Evolutionary conservation across 179 eudicot genomes (phyloP).

Genomic region (Vitellaria paradoxa): DNA sequence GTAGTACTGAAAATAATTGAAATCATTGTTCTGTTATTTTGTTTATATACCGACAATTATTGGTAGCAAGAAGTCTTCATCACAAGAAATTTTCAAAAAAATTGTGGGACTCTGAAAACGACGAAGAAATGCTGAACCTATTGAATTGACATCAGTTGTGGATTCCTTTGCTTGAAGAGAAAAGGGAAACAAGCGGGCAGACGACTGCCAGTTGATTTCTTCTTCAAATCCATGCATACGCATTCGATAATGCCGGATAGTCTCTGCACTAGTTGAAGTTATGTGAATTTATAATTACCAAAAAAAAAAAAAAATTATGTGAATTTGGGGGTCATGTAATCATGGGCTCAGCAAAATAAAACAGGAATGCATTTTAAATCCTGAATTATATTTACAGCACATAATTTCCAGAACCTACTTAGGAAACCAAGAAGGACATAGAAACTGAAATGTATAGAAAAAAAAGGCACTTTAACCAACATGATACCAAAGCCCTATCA

Average conservation of each 20-base stretch:
- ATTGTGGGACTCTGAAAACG: slow-evolving; percentile 70
- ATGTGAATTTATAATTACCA: not conserved
- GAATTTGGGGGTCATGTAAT: not conserved
- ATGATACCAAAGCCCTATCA: not conserved
- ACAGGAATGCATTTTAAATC: not conserved
- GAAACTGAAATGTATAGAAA: not conserved
- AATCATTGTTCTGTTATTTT: not conserved
- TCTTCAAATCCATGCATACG: slow-evolving; percentile 59
- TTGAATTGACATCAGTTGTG: slow-evolving; percentile 30
- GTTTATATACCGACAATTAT: slow-evolving; percentile 61
- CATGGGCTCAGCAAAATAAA: not conserved
- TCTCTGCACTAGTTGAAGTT: slow-evolving; percentile 46
- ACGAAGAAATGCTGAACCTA: slow-evolving; percentile 56
- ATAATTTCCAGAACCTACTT: not conserved
- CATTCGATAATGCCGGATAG: slow-evolving; percentile 55
- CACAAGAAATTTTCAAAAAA: slow-evolving; percentile 77
- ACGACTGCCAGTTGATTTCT: slow-evolving; percentile 33
- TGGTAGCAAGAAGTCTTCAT: slow-evolving; percentile 74
- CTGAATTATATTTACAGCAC: not conserved
- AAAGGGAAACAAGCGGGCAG: slow-evolving; percentile 29
- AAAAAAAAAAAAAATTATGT: no score
- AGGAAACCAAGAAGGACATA: not conserved
- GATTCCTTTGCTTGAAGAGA: slow-evolving; percentile 34
- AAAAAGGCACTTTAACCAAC: not conserved
- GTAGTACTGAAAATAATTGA: not conserved